Base-by-base conservation (phyloP, 2,329 filamentous ascomycete species). In the Penicillium crustosum region DNA sequence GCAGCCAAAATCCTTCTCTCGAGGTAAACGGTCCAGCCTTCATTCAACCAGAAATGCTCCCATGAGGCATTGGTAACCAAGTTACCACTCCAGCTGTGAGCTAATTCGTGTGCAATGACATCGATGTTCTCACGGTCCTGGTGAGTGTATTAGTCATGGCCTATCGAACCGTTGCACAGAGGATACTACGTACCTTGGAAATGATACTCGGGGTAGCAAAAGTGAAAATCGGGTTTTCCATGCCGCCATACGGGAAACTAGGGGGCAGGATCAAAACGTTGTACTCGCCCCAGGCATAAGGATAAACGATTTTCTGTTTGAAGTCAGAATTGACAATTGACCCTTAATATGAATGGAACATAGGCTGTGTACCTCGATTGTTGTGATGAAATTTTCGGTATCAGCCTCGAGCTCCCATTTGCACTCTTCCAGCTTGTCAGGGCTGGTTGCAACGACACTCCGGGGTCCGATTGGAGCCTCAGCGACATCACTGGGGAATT, bases 141-240 rank as follows among this genome's bases (percentile, higher is more conserved):
- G 8, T 1, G 2, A 12, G 15, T 1, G 1, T n/a, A n/a, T 62
- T 17, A 65, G 47, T 2, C 31, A 13, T n/a, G 9, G 31, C 17
- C 17, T n/a, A 39, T 10, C 4, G 10, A 21, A n/a, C 5, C 15
- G 19, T 25, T 13, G 3, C 2, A 15, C 4, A 1, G 29, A 36
- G 25, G 17, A 43, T 25, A 9, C 9, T 27, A 27, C 36, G 44
- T 65, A 76, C 83, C 48, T 93, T 93, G 57, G 89, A 94, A 70
- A 99, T 92, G 66, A 97, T 89, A 36, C 92, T 96, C 2, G 93
- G 93, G 1, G 94, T 97, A 1, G 93, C 93, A 73, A 96, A 97
- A 0, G 94, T 97, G 77, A 90, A 96, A 53, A 96, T 87, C 0
- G 93, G 93, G 72, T 97, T 96, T 75, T 96, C 92, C 83, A 78